Percentiles rank a stretch among this genome's conserved stretches.
Evolutionary conservation across 2,329 filamentous ascomycete genomes (phyloP).

Genomic region (Coleophoma crateriformis): DNA sequence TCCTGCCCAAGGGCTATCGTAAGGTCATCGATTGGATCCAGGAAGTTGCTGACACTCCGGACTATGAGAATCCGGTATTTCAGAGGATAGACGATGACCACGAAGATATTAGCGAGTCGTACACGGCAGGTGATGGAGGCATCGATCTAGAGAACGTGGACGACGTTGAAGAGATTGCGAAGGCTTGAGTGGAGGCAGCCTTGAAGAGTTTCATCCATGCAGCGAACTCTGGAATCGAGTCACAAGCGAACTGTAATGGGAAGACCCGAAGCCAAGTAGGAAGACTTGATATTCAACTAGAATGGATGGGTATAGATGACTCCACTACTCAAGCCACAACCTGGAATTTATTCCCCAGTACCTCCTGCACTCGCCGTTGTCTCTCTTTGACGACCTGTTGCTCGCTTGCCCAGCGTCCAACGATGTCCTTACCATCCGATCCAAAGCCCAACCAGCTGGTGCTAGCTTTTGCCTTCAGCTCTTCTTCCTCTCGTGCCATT

Average conservation of each 20-base stretch:
- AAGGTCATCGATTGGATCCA: slow-evolving; percentile 57
- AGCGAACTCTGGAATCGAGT: no score
- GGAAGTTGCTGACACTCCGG: slow-evolving; percentile 41
- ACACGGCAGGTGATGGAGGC: no score
- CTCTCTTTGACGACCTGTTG: slow-evolving; percentile 25
- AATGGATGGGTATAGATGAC: no score
- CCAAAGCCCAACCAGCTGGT: slow-evolving; percentile 22
- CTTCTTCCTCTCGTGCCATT: slow-evolving; percentile 37
- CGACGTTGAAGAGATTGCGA: not conserved
- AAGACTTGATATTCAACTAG: no score
- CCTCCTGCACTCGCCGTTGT: slow-evolving; percentile 16
- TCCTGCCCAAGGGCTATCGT: slow-evolving; percentile 50
- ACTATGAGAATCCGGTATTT: slow-evolving; percentile 30
- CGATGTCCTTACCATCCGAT: slow-evolving; percentile 13
- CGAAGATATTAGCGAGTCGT: slow-evolving; percentile 1
- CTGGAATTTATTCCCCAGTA: slow-evolving; percentile 7
- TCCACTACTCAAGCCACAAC: no score
- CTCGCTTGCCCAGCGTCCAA: slow-evolving; percentile 29
- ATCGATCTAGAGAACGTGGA: not conserved
- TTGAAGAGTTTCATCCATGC: no score
- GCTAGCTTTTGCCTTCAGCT: slow-evolving; percentile 10
- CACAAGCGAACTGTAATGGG: no score
- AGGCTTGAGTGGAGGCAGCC: slow-evolving; percentile 9
- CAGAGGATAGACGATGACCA: slow-evolving; percentile 9
- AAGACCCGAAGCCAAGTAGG: no score